Evolutionary conservation across 768 basidiomycete genomes (phyloP).

Genomic region (Pleurotus citrinopileatus): DNA sequence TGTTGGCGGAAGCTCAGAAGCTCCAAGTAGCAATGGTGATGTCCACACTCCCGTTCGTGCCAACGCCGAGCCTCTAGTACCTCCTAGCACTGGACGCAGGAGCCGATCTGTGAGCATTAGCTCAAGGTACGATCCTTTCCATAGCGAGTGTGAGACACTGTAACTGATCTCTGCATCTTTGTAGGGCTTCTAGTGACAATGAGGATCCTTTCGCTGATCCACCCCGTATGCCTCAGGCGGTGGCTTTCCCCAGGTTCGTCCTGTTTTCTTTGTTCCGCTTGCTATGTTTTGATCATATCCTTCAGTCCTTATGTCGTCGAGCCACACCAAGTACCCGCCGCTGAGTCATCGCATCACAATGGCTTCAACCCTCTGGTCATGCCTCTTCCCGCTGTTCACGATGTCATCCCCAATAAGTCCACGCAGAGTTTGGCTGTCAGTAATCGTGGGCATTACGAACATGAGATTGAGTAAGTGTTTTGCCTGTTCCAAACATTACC

Average conservation of each 20-base stretch:
- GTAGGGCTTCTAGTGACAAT: conserved; percentile 13
- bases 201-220: conserved; percentile 34
- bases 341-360: conserved; percentile 19
- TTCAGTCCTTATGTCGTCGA: conserved; percentile 18
- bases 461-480: conserved; percentile 28
- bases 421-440: conserved; percentile 13
- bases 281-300: not conserved
- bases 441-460: conserved; percentile 4
- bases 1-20: not conserved
- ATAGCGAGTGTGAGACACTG: not conserved
- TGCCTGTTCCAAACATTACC: not conserved
- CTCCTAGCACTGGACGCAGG: conserved; percentile 1
- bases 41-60: not conserved
- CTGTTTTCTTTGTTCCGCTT: not conserved
- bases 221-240: conserved; percentile 21
- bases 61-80: not conserved
- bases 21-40: not conserved
- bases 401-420: conserved; percentile 33
- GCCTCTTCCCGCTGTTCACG: conserved; percentile 40
- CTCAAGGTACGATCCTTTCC: conserved; percentile 10
- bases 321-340: conserved; percentile 18
- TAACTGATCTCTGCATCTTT: conserved; percentile 11
- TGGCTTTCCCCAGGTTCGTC: conserved; percentile 23
- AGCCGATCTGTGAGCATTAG: conserved; percentile 11
- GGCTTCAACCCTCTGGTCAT: conserved; percentile 29